Base-by-base conservation (phyloP, 1,284 basidiomycete species). In the Mycena sp. region DNA sequence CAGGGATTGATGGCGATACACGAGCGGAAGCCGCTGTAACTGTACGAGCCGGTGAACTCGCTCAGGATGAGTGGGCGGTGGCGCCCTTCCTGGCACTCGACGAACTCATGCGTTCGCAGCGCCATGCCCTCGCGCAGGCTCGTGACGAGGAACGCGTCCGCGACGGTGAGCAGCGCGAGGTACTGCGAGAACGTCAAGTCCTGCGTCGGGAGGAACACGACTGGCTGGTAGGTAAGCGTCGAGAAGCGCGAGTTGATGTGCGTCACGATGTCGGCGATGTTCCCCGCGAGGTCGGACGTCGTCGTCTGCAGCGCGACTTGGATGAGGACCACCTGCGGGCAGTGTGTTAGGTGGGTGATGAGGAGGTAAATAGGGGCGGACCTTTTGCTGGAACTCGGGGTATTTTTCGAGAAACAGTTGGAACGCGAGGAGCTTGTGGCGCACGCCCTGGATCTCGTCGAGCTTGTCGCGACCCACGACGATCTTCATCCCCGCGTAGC, bases 111-210 rank as follows among this genome's bases (percentile, higher is more conserved):
- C 9, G 90, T 88, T 40, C 91, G 80, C 57, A 94, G 76, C 29
- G 93, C 93, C 94, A 95, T 96, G 0, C 94, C 94, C 76, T 96
- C 94, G 7, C 94, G 82, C 72, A 96, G 76, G 73, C 89, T 91
- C 2, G 92, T 92, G 28, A 94, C 90, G 69, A 95, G 80, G 76
- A 96, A 96, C n/a, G 90, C 92, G 75, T 96, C 94, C 1, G 92
- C 94, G 6, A 92, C 89, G 3, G 85, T 93, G 48, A 95, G 80
- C 35, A 95, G 79, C 10, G 92, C 94, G 16, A 95, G 82, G 74
- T 96, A 96, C 73, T 95, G 93, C 67, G 84, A 87, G 74, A 95
- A 95, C 4, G 91, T 95, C 63, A 96, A 81, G 70, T 95, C 94
- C 70, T 93, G 90, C 0, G 92, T 94, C 72, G 95, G 94, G 52